Conservation (phyloP, 2,329 filamentous ascomycete genomes). For the Leptographium wingfieldii region DNA sequence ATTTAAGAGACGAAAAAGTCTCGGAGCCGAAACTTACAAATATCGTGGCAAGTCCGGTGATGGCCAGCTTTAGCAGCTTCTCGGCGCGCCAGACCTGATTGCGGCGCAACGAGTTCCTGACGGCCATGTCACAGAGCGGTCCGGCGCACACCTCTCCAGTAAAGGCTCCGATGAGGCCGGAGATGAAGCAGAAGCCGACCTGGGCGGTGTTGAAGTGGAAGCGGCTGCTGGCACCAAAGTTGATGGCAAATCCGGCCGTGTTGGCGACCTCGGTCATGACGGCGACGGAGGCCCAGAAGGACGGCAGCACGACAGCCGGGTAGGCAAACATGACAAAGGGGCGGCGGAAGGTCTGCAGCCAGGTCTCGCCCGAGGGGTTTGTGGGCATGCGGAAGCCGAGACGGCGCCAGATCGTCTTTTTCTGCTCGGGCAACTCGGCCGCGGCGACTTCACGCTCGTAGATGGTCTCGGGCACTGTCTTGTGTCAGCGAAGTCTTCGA, state of each 20-base stretch:
- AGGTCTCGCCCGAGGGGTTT: not conserved
- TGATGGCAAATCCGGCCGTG: conserved; percentile 12
- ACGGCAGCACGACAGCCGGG: conserved; percentile 11
- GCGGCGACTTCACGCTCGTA: not conserved
- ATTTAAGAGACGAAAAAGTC: not conserved
- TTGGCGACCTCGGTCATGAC: conserved; percentile 13
- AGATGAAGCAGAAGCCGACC: conserved; percentile 10
- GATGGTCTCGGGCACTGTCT: not conserved
- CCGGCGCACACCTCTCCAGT: not conserved
- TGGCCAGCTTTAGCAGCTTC: not conserved
- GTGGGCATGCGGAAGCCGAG: not conserved
- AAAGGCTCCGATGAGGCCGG: conserved; percentile 9
- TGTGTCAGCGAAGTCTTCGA: not conserved
- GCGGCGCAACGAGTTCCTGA: not conserved
- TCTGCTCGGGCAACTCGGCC: not conserved
- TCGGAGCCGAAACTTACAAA: not conserved
- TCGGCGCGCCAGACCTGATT: not conserved
- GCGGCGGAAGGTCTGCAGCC: conserved; percentile 9
- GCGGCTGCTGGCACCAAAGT: conserved; percentile 8
- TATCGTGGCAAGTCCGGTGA: not conserved
- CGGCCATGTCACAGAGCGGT: not conserved
- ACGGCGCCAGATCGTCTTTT: not conserved
- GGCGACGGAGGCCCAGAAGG: conserved; percentile 9
- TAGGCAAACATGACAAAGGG: conserved; percentile 11
- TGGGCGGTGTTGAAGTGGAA: conserved; percentile 2